A percentile compares a stretch with the other conserved stretches of the same genome.
These are phyloP conservation scores for Xylaria acuta DNA, from an alignment of 495 filamentous ascomycete genomes.

Conservation along the genomic window DNA sequence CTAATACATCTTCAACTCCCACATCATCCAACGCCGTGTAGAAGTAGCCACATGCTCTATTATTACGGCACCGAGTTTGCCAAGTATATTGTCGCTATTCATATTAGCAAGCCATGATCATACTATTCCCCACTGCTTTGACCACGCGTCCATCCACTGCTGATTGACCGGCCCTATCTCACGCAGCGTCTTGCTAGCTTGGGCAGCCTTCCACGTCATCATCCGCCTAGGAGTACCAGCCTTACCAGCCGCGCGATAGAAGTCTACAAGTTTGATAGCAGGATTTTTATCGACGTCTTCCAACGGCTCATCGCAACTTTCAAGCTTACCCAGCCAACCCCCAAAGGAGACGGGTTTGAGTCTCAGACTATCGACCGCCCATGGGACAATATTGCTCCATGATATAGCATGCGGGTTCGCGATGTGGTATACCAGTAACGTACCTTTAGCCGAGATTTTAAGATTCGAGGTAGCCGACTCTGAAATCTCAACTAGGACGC, in stretches of 20 bases:
- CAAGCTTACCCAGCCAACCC: conserved; percentile 30
- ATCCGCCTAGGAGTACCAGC: conserved; percentile 8
- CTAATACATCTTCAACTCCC: not conserved
- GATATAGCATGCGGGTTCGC: conserved; percentile 34
- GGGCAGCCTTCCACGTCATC: conserved; percentile 7
- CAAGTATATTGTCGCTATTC: no score
- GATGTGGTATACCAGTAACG: conserved; percentile 36
- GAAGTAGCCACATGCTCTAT: not conserved
- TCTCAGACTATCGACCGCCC: not conserved
- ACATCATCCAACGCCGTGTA: not conserved
- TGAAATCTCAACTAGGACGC: conserved; percentile 32
- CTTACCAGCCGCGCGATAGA: conserved; percentile 12
- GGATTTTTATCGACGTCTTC: conserved; percentile 22
- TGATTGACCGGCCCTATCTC: conserved; percentile 29
- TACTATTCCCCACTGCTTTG: conserved; percentile 24
- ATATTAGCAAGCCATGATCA: not conserved
- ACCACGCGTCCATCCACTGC: conserved; percentile 40
- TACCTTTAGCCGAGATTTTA: conserved; percentile 33
- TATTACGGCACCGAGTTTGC: not conserved
- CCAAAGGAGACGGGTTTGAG: conserved; percentile 21
- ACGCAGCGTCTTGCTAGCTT: conserved; percentile 18
- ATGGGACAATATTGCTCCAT: conserved; percentile 28
- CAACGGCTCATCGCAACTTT: conserved; percentile 13
- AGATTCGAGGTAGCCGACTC: conserved; percentile 1
- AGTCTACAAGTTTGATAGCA: conserved; percentile 30